Evolutionary conservation across 2,329 filamentous ascomycete species (phyloP).

Genomic region (Trichothecium sympodiale): DNA sequence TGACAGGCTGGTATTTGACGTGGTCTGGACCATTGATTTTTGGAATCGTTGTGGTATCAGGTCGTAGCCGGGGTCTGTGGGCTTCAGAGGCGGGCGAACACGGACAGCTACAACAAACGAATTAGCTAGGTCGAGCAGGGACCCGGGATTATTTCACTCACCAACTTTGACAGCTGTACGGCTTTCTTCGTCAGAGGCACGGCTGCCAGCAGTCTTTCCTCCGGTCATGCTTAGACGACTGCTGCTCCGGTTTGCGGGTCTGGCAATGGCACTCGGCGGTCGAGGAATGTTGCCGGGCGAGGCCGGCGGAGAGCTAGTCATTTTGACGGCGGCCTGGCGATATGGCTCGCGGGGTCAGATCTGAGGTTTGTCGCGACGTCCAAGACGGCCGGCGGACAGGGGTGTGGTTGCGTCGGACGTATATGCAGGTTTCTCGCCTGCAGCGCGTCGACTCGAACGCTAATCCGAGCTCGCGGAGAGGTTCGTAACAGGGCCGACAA

Average conservation of each 20-base stretch:
- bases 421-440: too few species aligned
- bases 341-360: too few species aligned
- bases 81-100: constrained; percentile 74
- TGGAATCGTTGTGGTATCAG: constrained; percentile 94
- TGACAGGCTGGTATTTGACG: constrained; percentile 70
- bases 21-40: constrained; percentile 81
- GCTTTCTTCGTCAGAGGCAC: constrained; percentile 79
- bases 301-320: constrained; percentile 60
- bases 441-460: too few species aligned
- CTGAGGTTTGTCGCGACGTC: too few species aligned
- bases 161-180: constrained; percentile 94
- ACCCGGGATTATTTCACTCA: constrained; percentile 38
- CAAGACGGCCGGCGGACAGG: too few species aligned
- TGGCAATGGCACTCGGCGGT: constrained; percentile 73
- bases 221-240: constrained; percentile 80
- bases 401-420: too few species aligned
- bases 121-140: background rate
- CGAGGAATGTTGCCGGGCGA: constrained; percentile 51
- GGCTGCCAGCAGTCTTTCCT: constrained; percentile 60
- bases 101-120: constrained; percentile 58
- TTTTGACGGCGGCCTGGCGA: constrained; percentile 16
- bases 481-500: too few species aligned
- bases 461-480: too few species aligned
- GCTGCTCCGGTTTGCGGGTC: constrained; percentile 59
- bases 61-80: constrained; percentile 83